Conservation (phyloP, 2,329 filamentous ascomycete species). For the Magnaporthiopsis rhizophila region DNA sequence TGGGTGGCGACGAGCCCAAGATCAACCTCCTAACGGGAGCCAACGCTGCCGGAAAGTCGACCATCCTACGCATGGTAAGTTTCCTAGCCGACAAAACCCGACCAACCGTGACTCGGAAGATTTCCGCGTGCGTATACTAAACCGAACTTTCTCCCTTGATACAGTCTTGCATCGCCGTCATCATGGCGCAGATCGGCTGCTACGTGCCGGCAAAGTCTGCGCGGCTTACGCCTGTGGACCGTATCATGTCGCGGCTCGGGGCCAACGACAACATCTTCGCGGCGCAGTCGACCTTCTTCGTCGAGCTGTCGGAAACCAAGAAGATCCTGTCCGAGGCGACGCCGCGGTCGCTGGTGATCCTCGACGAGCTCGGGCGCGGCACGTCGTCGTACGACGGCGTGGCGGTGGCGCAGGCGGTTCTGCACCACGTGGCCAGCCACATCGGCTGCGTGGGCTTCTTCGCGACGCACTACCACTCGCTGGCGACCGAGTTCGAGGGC, state of each 20-base stretch:
- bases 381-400: slow-evolving; percentile 95
- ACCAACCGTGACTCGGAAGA: no score
- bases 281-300: slow-evolving; percentile 95
- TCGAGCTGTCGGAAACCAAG: slow-evolving; percentile 94
- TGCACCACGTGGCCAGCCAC: slow-evolving; percentile 92
- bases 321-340: slow-evolving; percentile 95
- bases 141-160: neutral
- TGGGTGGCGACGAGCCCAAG: slow-evolving; percentile 74
- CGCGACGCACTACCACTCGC: slow-evolving; percentile 92
- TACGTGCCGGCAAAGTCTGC: slow-evolving; percentile 80
- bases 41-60: slow-evolving; percentile 96
- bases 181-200: slow-evolving; percentile 95
- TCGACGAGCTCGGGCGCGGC: slow-evolving; percentile 91
- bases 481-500: slow-evolving; percentile 80
- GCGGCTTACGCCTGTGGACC: slow-evolving; percentile 80
- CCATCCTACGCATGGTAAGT: slow-evolving; percentile 82
- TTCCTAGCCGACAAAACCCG: no score
- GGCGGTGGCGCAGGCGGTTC: slow-evolving; percentile 88
- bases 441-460: slow-evolving; percentile 95
- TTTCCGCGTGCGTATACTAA: slow-evolving; percentile 15
- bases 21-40: slow-evolving; percentile 91
- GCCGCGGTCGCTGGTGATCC: slow-evolving; percentile 86
- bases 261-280: slow-evolving; percentile 99
- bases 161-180: slow-evolving; percentile 87
- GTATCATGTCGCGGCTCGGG: slow-evolving; percentile 96